These are phyloP conservation scores for Mucor racemosus DNA, from an alignment of 371 early-diverging fungal species.

Conservation along the genomic window DNA sequence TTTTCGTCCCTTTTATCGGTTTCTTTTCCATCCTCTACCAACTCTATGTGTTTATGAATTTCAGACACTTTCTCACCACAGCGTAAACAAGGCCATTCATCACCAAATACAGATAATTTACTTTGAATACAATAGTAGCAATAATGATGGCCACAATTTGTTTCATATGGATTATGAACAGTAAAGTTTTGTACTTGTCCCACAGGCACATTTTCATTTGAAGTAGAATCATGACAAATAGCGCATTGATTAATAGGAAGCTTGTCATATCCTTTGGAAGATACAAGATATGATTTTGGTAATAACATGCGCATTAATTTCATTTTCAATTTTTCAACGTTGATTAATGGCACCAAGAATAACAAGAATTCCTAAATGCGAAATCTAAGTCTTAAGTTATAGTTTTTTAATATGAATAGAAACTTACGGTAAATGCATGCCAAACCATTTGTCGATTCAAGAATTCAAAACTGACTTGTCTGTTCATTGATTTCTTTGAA, in stretches of 20 bases:
- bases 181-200: conserved; percentile 41
- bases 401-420: not conserved
- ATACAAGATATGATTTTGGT: conserved; percentile 57
- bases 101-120: conserved; percentile 74
- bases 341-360: conserved; percentile 86
- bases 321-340: conserved; percentile 73
- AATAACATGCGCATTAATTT: conserved; percentile 59
- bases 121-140: conserved; percentile 91
- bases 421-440: conserved; percentile 89
- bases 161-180: conserved; percentile 74
- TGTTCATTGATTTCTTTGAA: conserved; percentile 72
- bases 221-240: conserved; percentile 68
- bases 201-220: conserved; percentile 31
- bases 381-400: not conserved
- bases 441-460: conserved; percentile 93
- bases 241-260: conserved; percentile 73
- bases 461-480: conserved; percentile 89
- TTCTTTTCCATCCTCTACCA: conserved; percentile 33
- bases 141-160: conserved; percentile 82
- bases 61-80: conserved; percentile 71
- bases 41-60: conserved; percentile 52
- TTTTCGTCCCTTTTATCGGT: not conserved
- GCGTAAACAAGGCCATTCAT: conserved; percentile 78
- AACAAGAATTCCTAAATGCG: conserved; percentile 80
- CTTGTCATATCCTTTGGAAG: conserved; percentile 58